Conservation (phyloP, 176 grass and related monocot species). For the Musa troglodytarum region DNA sequence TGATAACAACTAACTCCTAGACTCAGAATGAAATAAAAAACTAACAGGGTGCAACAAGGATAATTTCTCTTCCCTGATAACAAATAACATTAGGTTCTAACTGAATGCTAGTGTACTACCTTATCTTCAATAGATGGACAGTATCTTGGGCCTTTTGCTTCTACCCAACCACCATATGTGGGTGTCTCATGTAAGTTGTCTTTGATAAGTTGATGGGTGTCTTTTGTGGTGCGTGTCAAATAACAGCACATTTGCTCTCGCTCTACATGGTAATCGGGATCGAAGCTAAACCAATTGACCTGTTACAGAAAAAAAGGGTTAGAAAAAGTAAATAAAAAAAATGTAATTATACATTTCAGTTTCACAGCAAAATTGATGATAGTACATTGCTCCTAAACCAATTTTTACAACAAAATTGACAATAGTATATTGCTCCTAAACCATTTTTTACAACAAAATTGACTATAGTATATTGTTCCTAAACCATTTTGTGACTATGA, state of each 20-base stretch:
- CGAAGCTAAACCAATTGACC: conserved; percentile 99
- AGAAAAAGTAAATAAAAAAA: conserved; percentile 12
- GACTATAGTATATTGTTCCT: too few relatives aligned
- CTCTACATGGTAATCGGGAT: conserved; percentile 71
- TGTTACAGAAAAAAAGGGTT: conserved; percentile 27
- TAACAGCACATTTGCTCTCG: conserved; percentile 98
- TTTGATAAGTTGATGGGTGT: conserved; percentile 80
- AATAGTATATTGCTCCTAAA: not conserved
- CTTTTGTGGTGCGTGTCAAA: conserved; percentile 78
- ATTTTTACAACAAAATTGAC: not conserved
- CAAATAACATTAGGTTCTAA: conserved; percentile 4
- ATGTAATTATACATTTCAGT: not conserved
- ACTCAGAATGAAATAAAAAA: not conserved
- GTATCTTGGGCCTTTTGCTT: conserved; percentile 94
- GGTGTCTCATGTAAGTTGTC: conserved; percentile 88
- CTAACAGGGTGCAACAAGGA: not conserved
- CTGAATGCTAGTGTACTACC: conserved; percentile 32
- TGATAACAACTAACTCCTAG: not conserved
- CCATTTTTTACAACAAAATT: too few relatives aligned
- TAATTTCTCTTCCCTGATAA: not conserved
- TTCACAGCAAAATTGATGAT: not conserved
- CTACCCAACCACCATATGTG: conserved; percentile 97
- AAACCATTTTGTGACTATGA: too few relatives aligned
- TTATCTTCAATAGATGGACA: conserved; percentile 97
- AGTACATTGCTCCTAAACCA: too few relatives aligned